Base-by-base conservation (phyloP, 176 grass and related monocot genomes). In the Triticum urartu region DNA sequence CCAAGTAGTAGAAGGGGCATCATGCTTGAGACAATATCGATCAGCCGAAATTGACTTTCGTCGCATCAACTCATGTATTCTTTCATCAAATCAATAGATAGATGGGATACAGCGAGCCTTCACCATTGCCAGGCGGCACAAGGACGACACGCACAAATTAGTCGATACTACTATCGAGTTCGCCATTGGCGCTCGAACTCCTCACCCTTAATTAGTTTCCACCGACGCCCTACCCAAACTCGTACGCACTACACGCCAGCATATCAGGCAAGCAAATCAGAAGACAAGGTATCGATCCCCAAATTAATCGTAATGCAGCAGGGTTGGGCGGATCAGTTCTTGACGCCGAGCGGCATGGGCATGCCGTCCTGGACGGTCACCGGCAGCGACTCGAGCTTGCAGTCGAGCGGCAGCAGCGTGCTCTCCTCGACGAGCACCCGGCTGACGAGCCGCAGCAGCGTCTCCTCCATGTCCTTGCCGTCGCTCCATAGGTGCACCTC, bases 401-500 rank as follows among this genome's bases (percentile, higher is more conserved):
- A 95, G 52, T 97, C 95, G 5, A 76, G 62, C 35, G 87, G 13
- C 20, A 67, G 61, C 38, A 58, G 40, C 9, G 10, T 64, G 59
- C 21, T 45, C 18, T 79, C 86, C 43, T 85, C 90, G 12, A 80
- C 56, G 32, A 79, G 75, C 30, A 61, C 86, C 78, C 73, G 84
- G 15, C 89, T 26, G 73, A 98, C 79, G 30, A 98, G 86, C 26
- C 86, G 38, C 60, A 89, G 78, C 75, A 98, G 81, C 40, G 79
- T 93, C 36, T 71, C 88, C 34, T 89, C 89, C 64, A 90, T 47
- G 9, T 98, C 93, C 65, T 84, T 86, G 39, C 87, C 93, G 26
- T 90, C 90, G 22, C 59, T 78, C 95, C 95, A 98, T 7, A 89
- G 89, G 67, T 98, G 95, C 69, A 98, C 80, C 91, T 93, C 93